These are phyloP conservation scores for Oligophagozyma castellii DNA, from an alignment of 1,139 yeast genomes.

Conservation along the genomic window DNA sequence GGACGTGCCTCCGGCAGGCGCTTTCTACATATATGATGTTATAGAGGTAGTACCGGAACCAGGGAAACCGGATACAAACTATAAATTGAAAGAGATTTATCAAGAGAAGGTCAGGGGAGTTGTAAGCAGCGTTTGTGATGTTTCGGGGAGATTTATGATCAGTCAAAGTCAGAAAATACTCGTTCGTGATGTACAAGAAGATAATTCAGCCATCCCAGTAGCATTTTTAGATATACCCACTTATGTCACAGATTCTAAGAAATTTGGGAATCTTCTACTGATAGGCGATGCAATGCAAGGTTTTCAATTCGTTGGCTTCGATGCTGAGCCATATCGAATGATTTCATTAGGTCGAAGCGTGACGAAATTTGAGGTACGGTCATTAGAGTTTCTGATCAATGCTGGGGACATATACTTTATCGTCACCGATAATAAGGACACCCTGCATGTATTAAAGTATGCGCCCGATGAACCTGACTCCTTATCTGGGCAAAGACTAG, in stretches of 20 bases:
- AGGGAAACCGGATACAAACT: conserved; percentile 72
- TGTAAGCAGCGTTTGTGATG: conserved; percentile 62
- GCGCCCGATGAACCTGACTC: conserved; percentile 89
- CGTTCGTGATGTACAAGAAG: conserved; percentile 63
- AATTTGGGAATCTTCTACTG: conserved; percentile 65
- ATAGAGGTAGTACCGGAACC: conserved; percentile 86
- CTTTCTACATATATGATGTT: conserved; percentile 60
- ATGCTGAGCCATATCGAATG: conserved; percentile 90
- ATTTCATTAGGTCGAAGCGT: conserved; percentile 65
- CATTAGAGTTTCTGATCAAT: conserved; percentile 58
- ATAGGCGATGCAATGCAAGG: conserved; percentile 77
- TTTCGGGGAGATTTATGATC: conserved; percentile 72
- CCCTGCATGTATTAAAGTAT: conserved; percentile 67
- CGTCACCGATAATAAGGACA: conserved; percentile 56
- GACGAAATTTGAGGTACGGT: conserved; percentile 41
- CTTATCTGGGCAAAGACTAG: conserved; percentile 61
- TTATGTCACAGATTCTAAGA: conserved; percentile 65
- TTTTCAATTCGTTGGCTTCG: conserved; percentile 76
- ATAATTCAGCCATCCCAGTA: conserved; percentile 43
- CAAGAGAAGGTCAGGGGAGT: conserved; percentile 78
- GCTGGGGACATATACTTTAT: conserved; percentile 56
- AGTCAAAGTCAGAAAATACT: conserved; percentile 83
- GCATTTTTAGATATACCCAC: conserved; percentile 83
- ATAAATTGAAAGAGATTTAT: conserved; percentile 61
- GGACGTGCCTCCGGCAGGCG: conserved; percentile 71